Evolutionary conservation across 331 rosid species (phyloP).

Genomic region (Pyrus hybrid): DNA sequence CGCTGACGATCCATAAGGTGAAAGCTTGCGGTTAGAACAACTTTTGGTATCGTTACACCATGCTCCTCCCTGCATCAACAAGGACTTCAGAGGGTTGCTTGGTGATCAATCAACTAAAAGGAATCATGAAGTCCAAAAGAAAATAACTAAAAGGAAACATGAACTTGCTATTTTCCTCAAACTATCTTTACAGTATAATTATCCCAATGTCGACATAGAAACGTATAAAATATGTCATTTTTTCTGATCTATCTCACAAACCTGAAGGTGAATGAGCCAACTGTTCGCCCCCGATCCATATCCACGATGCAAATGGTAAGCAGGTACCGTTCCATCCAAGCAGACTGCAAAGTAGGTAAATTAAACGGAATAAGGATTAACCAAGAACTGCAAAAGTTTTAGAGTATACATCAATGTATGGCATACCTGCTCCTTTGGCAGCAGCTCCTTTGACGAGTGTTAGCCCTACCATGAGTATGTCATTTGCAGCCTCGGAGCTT

Average conservation of each 20-base stretch:
- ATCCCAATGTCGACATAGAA: no score
- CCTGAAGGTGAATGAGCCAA: conserved; percentile 91
- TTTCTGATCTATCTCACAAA: not conserved
- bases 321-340: conserved; percentile 92
- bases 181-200: no score
- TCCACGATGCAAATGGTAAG: conserved; percentile 73
- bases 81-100: not conserved
- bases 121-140: not conserved
- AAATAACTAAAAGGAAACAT: not conserved
- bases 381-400: not conserved
- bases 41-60: conserved; percentile 69
- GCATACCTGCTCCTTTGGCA: conserved; percentile 72
- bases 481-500: conserved; percentile 23
- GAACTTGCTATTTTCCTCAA: not conserved
- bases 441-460: conserved; percentile 70
- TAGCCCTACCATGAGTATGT: conserved; percentile 50
- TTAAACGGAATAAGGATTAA: not conserved
- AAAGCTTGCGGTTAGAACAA: conserved; percentile 61
- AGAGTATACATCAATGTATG: not conserved
- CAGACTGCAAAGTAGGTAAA: conserved; percentile 43
- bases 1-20: conserved; percentile 62
- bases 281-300: conserved; percentile 67
- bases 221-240: no score
- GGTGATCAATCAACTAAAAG: not conserved
- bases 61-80: conserved; percentile 82